A percentile compares a stretch with the other conserved stretches of the same genome.
phyloP scores from a whole-genome alignment of 164 flowering plant species.

The Stephania japonica region DNA sequence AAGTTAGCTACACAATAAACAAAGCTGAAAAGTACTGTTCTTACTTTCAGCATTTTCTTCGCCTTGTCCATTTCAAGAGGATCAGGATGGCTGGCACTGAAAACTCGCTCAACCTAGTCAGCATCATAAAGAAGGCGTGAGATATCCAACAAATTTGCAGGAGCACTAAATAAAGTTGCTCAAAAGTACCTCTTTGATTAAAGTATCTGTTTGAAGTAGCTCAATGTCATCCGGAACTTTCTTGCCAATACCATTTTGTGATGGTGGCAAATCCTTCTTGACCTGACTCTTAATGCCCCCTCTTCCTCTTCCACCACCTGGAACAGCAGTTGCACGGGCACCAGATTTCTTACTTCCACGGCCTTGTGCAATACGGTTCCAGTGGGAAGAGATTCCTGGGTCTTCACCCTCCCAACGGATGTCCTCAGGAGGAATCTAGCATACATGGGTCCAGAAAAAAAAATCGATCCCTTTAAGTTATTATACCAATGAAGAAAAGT shows the following conservation, averaged over 20 bases:
- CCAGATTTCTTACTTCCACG: conserved; percentile 58
- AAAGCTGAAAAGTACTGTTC: conserved; percentile 3
- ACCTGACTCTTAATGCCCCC: conserved; percentile 52
- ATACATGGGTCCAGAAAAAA: not conserved
- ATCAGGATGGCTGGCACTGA: conserved; percentile 60
- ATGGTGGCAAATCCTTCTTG: conserved; percentile 49
- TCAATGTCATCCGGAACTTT: conserved; percentile 62
- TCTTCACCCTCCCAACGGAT: conserved; percentile 87
- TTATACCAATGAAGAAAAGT: too few relatives aligned
- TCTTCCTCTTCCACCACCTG: conserved; percentile 71
- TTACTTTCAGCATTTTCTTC: conserved; percentile 71
- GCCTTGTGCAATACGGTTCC: conserved; percentile 62
- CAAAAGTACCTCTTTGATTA: conserved; percentile 69
- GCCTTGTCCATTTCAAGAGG: conserved; percentile 73
- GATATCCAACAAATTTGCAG: not conserved
- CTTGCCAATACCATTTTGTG: conserved; percentile 76
- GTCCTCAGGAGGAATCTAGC: conserved; percentile 82
- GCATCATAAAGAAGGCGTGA: not conserved
- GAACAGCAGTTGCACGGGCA: conserved; percentile 50
- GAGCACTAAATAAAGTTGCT: not conserved
- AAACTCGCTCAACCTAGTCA: conserved; percentile 71
- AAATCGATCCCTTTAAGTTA: too few relatives aligned
- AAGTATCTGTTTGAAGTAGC: conserved; percentile 78
- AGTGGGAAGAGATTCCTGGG: conserved; percentile 49
- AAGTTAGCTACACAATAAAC: not conserved